These are phyloP conservation scores for Mycoemilia scoparia DNA, from an alignment of 192 early-diverging fungal genomes.

Conservation along the genomic window DNA sequence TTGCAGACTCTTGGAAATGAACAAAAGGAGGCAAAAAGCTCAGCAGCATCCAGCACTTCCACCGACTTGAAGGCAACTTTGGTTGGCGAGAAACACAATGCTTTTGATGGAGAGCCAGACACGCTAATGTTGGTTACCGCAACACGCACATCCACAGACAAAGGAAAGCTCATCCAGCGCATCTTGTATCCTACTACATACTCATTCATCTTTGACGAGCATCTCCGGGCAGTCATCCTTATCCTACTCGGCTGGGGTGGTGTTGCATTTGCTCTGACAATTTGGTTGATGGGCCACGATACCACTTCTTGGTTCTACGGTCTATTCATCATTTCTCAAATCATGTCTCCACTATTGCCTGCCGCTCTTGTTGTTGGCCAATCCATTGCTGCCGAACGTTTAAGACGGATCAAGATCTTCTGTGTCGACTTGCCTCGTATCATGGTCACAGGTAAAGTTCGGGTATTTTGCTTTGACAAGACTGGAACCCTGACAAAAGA, in stretches of 20 bases:
- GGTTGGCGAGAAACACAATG: background rate
- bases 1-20: constrained; percentile 32
- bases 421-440: constrained; percentile 58
- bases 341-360: constrained; percentile 48
- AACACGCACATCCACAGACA: constrained; percentile 47
- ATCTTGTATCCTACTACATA: constrained; percentile 52
- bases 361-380: constrained; percentile 60
- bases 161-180: constrained; percentile 53
- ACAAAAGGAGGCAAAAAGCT: background rate
- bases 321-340: constrained; percentile 50
- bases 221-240: constrained; percentile 48
- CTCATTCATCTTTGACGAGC: constrained; percentile 64
- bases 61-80: constrained; percentile 1
- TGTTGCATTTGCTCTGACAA: constrained; percentile 31
- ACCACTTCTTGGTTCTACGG: constrained; percentile 58
- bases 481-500: constrained; percentile 62
- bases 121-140: constrained; percentile 38
- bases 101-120: constrained; percentile 8
- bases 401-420: constrained; percentile 41
- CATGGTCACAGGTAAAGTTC: constrained; percentile 54
- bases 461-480: constrained; percentile 64
- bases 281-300: constrained; percentile 41
- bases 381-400: constrained; percentile 42
- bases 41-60: background rate
- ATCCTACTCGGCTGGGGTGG: constrained; percentile 49